A percentile compares a stretch with the other conserved stretches of the same genome.
phyloP scores from a whole-genome alignment of 2,329 filamentous ascomycete species.

The Fusarium luffae region DNA sequence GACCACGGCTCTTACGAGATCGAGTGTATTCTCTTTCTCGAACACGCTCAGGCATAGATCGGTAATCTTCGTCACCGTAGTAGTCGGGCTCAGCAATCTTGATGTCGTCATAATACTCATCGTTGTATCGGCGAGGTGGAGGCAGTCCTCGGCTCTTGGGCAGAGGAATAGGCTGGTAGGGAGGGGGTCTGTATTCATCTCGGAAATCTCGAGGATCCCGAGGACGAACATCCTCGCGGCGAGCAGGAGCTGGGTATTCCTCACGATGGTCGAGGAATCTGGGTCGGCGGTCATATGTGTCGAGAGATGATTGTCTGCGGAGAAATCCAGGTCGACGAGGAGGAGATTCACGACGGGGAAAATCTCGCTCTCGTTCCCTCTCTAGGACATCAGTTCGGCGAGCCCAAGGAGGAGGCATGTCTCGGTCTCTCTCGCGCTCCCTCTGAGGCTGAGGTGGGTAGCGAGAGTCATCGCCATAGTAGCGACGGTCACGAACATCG shows the following conservation, averaged over 20 bases:
- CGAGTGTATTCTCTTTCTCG: conserved; percentile 71
- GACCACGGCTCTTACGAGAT: conserved; percentile 53
- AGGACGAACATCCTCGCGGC: conserved; percentile 57
- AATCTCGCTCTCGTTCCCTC: conserved; percentile 67
- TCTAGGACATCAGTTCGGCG: conserved; percentile 64
- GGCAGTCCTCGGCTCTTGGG: conserved; percentile 71
- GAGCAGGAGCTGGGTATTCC: conserved; percentile 71
- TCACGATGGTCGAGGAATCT: conserved; percentile 64
- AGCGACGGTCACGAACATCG: conserved; percentile 61
- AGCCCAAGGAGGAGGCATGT: conserved; percentile 57
- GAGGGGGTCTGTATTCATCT: conserved; percentile 59
- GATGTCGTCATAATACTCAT: conserved; percentile 73
- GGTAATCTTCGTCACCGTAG: conserved; percentile 78
- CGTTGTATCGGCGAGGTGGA: conserved; percentile 66
- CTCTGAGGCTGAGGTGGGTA: conserved; percentile 47
- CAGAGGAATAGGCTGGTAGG: conserved; percentile 73
- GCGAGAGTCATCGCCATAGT: conserved; percentile 66
- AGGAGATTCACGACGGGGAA: conserved; percentile 58
- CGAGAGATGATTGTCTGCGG: conserved; percentile 86
- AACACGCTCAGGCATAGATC: conserved; percentile 68
- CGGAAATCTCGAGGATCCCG: conserved; percentile 62
- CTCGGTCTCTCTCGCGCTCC: conserved; percentile 46
- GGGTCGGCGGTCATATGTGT: conserved; percentile 83
- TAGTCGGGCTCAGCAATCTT: conserved; percentile 73
- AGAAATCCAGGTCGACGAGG: conserved; percentile 74